A percentile compares a stretch with the other conserved stretches of the same genome.
phyloP scores from a whole-genome alignment of 345 rosid species.

The Ceriops tagal region DNA sequence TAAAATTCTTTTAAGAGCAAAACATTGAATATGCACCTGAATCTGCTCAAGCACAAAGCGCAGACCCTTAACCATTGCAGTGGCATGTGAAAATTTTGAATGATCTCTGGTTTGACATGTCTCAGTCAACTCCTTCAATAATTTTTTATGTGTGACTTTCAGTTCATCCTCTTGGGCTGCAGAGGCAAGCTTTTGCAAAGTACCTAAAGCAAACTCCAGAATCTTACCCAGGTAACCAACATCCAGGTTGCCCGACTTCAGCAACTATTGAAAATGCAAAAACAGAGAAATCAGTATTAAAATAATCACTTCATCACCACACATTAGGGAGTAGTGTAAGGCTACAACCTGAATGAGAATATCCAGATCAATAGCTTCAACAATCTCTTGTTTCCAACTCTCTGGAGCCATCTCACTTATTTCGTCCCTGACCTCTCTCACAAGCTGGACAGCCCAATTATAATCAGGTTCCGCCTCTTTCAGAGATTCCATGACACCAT shows the following conservation, averaged over 20 bases:
- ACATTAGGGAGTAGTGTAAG: neutral
- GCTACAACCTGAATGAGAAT: constrained; percentile 66
- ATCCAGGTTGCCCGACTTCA: constrained; percentile 68
- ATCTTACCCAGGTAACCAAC: constrained; percentile 68
- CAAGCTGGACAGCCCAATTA: constrained; percentile 61
- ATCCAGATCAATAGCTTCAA: constrained; percentile 66
- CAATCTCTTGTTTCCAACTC: constrained; percentile 74
- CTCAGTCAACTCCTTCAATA: constrained; percentile 60
- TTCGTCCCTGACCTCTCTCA: constrained; percentile 89
- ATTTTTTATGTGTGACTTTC: constrained; percentile 43
- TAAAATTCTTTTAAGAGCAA: neutral
- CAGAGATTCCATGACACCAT: constrained; percentile 61
- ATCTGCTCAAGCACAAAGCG: constrained; percentile 79
- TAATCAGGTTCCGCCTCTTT: constrained; percentile 57
- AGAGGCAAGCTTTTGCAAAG: constrained; percentile 75
- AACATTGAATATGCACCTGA: constrained; percentile 45
- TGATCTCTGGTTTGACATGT: constrained; percentile 44
- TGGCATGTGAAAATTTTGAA: constrained; percentile 43
- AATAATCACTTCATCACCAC: neutral
- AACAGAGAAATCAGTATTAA: neutral
- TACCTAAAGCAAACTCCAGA: constrained; percentile 67
- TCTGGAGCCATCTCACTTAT: constrained; percentile 77
- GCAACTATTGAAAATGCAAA: constrained; percentile 40
- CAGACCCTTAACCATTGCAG: constrained; percentile 73
- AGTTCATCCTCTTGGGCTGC: constrained; percentile 62